phyloP scores from a whole-genome alignment of 2,329 filamentous ascomycete genomes.

The Fragosphaeria purpurea region DNA sequence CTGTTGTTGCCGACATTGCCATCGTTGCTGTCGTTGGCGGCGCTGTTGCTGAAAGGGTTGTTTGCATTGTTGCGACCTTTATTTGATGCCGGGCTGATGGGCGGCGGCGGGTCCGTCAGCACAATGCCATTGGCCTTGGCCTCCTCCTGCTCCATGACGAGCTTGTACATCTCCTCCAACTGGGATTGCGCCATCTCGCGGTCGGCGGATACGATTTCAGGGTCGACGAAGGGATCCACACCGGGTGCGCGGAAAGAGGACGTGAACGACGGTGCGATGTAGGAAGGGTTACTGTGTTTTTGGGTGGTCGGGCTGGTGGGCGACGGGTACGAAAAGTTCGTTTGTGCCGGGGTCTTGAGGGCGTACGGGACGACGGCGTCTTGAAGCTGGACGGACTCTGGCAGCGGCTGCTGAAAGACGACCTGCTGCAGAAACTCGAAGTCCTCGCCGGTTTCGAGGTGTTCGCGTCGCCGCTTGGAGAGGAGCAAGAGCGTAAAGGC shows the following conservation, averaged over 20 bases:
- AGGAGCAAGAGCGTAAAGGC: constrained; percentile 55
- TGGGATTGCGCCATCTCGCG: constrained; percentile 67
- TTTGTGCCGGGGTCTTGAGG: constrained; percentile 22
- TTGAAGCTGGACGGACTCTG: constrained; percentile 17
- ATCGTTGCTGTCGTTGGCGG: constrained; percentile 8
- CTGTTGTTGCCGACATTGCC: constrained; percentile 7
- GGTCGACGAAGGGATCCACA: constrained; percentile 64
- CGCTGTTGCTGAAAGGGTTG: not conserved
- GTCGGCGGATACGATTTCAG: constrained; percentile 64
- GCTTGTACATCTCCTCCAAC: constrained; percentile 82
- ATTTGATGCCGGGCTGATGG: constrained; percentile 16
- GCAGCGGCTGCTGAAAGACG: constrained; percentile 17
- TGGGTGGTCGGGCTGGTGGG: constrained; percentile 19
- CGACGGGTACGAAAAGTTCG: constrained; percentile 42
- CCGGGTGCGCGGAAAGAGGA: constrained; percentile 41
- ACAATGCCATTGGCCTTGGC: constrained; percentile 48
- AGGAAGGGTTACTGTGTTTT: constrained; percentile 20
- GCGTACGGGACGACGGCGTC: constrained; percentile 16
- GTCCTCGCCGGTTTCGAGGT: constrained; percentile 42
- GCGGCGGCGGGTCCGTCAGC: constrained; percentile 32
- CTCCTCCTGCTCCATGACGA: constrained; percentile 82
- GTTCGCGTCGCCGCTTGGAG: constrained; percentile 43
- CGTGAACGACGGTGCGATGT: constrained; percentile 36
- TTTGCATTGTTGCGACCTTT: not conserved
- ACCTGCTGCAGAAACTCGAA: constrained; percentile 26